These are phyloP conservation scores for Stylosanthes scabra DNA, from an alignment of 331 rosid species.

Conservation along the genomic window DNA sequence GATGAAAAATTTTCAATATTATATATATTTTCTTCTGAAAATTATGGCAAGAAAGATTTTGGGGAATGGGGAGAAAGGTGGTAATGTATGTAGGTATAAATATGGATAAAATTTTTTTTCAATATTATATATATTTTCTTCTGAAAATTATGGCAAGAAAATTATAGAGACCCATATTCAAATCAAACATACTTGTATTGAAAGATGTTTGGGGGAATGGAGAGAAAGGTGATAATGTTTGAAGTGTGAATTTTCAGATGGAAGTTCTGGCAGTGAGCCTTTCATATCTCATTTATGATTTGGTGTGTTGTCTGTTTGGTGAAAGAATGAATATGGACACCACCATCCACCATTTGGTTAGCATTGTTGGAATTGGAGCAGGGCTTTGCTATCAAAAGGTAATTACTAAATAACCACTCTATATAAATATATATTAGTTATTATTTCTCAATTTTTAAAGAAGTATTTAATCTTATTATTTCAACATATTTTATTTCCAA, in stretches of 20 bases:
- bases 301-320: conserved; percentile 72
- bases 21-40: too few relatives aligned
- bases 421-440: not conserved
- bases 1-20: too few relatives aligned
- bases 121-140: too few relatives aligned
- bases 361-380: conserved; percentile 82
- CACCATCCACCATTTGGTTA: conserved; percentile 73
- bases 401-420: not conserved
- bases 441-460: not conserved
- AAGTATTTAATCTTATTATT: too few relatives aligned
- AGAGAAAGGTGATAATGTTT: conserved; percentile 19
- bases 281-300: conserved; percentile 81
- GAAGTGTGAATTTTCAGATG: conserved; percentile 53
- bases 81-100: too few relatives aligned
- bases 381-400: conserved; percentile 82
- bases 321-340: conserved; percentile 63
- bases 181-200: too few relatives aligned
- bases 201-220: not conserved
- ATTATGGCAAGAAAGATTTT: too few relatives aligned
- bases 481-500: too few relatives aligned
- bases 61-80: too few relatives aligned
- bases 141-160: too few relatives aligned
- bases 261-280: conserved; percentile 61
- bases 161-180: too few relatives aligned
- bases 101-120: too few relatives aligned